A percentile compares a stretch with the other conserved stretches of the same genome.
phyloP scores from a whole-genome alignment of 2,329 filamentous ascomycete species.

The Trichophyton schoenleinii region DNA sequence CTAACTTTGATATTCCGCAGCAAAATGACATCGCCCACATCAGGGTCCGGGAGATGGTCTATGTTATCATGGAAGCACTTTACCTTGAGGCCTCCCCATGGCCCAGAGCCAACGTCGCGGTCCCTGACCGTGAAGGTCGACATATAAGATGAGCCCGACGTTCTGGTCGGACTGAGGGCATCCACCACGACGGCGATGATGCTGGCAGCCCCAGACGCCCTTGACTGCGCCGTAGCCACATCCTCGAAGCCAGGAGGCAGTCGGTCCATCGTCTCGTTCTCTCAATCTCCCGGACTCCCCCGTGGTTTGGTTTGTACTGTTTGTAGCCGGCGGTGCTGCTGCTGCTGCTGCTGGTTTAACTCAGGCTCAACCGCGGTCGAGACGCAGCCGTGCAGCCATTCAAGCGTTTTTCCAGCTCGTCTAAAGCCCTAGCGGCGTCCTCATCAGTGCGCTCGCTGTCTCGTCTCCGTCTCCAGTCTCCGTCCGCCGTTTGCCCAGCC shows the following conservation, averaged over 20 bases:
- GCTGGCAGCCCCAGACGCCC: slow-evolving; percentile 31
- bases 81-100: slow-evolving; percentile 37
- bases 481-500: slow-evolving; percentile 5
- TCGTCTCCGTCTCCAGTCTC: neutral
- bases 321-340: no score
- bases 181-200: slow-evolving; percentile 63
- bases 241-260: slow-evolving; percentile 9
- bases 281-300: neutral
- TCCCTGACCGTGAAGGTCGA: slow-evolving; percentile 51
- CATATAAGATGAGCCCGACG: slow-evolving; percentile 47
- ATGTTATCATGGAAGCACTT: slow-evolving; percentile 48
- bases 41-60: slow-evolving; percentile 32
- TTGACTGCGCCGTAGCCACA: slow-evolving; percentile 8
- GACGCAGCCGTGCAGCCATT: neutral
- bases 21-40: slow-evolving; percentile 51
- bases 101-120: slow-evolving; percentile 33
- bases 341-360: neutral
- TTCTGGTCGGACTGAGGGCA: slow-evolving; percentile 41
- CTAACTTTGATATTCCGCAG: slow-evolving; percentile 45
- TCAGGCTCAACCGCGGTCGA: neutral
- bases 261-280: neutral
- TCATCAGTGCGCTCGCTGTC: neutral
- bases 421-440: neutral
- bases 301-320: neutral
- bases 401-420: neutral